A percentile compares a stretch with the other conserved stretches of the same genome.
These are phyloP conservation scores for Cladosporium austrohemisphaericum DNA, from an alignment of 2,329 filamentous ascomycete species.

Conservation along the genomic window DNA sequence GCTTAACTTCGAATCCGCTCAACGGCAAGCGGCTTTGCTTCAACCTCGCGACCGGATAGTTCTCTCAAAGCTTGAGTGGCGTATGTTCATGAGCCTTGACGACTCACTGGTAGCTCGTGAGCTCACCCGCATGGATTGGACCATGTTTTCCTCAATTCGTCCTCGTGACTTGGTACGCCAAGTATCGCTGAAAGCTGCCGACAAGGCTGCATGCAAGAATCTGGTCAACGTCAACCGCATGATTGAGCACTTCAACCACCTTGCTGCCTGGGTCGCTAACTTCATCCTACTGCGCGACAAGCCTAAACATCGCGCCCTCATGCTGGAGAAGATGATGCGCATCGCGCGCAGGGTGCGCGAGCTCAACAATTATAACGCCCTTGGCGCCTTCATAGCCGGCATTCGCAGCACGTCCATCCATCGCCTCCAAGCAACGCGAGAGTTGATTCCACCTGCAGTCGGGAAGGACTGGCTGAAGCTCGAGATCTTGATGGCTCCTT, in stretches of 20 bases:
- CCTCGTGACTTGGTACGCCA: constrained; percentile 90
- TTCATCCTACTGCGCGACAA: constrained; percentile 79
- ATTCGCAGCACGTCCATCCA: constrained; percentile 86
- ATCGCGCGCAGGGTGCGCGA: constrained; percentile 80
- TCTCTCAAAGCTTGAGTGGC: constrained; percentile 82
- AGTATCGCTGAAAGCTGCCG: constrained; percentile 62
- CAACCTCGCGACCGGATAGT: constrained; percentile 65
- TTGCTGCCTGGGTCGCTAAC: constrained; percentile 54
- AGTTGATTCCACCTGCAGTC: constrained; percentile 65
- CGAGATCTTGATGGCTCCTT: constrained; percentile 86
- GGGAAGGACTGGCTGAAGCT: constrained; percentile 85
- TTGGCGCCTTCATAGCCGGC: constrained; percentile 90
- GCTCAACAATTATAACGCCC: constrained; percentile 93
- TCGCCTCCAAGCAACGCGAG: constrained; percentile 73
- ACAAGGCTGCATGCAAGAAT: constrained; percentile 58
- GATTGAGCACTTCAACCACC: constrained; percentile 73
- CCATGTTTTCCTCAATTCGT: constrained; percentile 93
- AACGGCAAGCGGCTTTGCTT: constrained; percentile 69
- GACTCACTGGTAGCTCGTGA: constrained; percentile 86
- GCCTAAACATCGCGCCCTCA: constrained; percentile 85
- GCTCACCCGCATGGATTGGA: constrained; percentile 93
- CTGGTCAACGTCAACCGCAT: constrained; percentile 88
- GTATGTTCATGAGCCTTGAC: constrained; percentile 80
- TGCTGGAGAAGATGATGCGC: constrained; percentile 93
- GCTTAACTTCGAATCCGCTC: constrained; percentile 71